Evolutionary conservation across 441 rosid species (phyloP), one percentile per base, ranked within the genome.

Genomic region (Pelargonium cotyledonis): DNA sequence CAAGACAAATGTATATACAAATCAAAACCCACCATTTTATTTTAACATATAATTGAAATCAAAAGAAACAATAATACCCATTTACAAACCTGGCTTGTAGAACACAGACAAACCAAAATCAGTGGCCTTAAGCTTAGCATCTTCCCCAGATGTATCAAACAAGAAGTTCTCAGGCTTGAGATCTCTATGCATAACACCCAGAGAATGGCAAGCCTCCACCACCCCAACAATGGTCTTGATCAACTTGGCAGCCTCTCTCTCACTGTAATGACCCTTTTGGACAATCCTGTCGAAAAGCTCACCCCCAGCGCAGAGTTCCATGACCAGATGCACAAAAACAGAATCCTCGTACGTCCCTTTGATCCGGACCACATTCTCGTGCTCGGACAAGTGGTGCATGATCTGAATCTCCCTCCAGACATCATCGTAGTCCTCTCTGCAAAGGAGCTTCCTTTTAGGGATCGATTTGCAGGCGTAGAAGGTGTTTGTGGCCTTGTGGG

Each of bases 161-260:
- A 94, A 89, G 76, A 94, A 94, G 80, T 94, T 94, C 83, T 94
- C 99, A 12, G 99, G 99, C 85, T 94, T 94, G 76, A 93, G 83
- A 73, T 93, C 98, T 58, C 98, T 78, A 65, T 93, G 98, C 96
- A 89, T 93, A 18, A 94, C 98, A 53, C 98, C 98, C 4, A 91
- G 78, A 68, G 99, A 91, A 80, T 94, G 99, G 53, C 97, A 94
- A 23, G 96, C 89, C 78, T 94, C 85, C 0, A 94, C 89, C 70
- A 94, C 95, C 70, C 95, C 87, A 67, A 91, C 94, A 15, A 94
- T 94, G 64, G 80, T 53, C 71, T 88, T 87, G 0, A 95, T 88
- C 49, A 94, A 92, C 63, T 89, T 92, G 63, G 97, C 92, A 5
- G 97, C 99, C 76, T 88, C 88, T 63, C 77, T 83, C 80, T 94